Conservation (phyloP, 176 grass and related monocot genomes). For the Bolboschoenus planiculmis region DNA sequence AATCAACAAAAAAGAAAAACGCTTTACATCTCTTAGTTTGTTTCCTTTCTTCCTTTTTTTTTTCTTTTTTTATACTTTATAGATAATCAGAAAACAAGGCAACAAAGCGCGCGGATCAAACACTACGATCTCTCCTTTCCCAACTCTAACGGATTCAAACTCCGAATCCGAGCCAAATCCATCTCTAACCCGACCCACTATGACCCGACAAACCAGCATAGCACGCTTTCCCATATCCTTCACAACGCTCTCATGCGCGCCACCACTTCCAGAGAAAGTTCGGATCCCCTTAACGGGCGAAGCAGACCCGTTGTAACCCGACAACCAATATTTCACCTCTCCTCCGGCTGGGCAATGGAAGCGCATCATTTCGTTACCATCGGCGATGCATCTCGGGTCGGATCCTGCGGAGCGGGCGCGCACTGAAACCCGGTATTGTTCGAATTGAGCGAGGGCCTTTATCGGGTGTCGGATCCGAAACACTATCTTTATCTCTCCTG, state of each 20-base stretch:
- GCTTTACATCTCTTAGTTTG: background rate
- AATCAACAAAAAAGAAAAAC: background rate
- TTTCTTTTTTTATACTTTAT: conserved; percentile 11
- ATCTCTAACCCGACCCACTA: conserved; percentile 24
- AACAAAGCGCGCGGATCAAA: conserved; percentile 23
- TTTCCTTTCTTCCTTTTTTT: no score
- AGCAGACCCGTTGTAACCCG: background rate
- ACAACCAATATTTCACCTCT: background rate
- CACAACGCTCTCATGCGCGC: conserved; percentile 8
- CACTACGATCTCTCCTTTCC: conserved; percentile 23
- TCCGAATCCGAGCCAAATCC: background rate
- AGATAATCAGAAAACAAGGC: conserved; percentile 31
- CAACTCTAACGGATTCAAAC: conserved; percentile 6
- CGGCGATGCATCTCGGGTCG: conserved; percentile 5
- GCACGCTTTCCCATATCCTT: background rate
- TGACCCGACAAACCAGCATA: conserved; percentile 27
- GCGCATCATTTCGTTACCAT: conserved; percentile 21
- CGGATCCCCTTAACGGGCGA: conserved; percentile 1
- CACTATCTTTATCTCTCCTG: conserved; percentile 2
- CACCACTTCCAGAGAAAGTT: conserved; percentile 20
- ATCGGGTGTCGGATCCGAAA: conserved; percentile 19
- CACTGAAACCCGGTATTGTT: background rate
- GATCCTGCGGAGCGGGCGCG: background rate
- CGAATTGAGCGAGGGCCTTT: conserved; percentile 4
- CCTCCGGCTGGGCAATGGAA: background rate